Base-by-base conservation (phyloP, 768 basidiomycete species). In the Lepiota subincarnata region DNA sequence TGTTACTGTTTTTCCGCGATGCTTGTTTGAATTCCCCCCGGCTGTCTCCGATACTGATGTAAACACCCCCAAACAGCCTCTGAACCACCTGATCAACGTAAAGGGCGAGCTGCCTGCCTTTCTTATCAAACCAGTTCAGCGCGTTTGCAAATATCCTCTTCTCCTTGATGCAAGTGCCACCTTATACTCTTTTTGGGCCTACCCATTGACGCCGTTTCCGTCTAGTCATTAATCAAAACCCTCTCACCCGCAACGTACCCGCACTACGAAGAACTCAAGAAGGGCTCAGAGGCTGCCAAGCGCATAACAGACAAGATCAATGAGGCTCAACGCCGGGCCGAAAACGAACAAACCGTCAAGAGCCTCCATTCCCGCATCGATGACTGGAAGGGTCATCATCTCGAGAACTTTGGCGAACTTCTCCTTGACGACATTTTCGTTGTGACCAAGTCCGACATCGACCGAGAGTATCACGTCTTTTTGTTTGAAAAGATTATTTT, bases 381-480 rank as follows among this genome's bases (percentile, higher is more conserved):
- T 59, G 97, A 99, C 68, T 99, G 97, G 97, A 98, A 98, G 68
- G 96, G 96, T 10, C 97, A 99, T 68, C 91, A 96, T 61, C 79
- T 98, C 36, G 84, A 84, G 60, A 90, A 93, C 67, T 98, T 99
- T 59, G 97, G 97, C 56, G 84, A 91, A 60, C 87, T 99, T 50
- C 79, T 96, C 31, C 81, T 98, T 26, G 95, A 98, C 66, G 97
- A 98, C 66, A 81, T 93, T 52, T 98, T 98, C 69, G 84, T 87
- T 54, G 97, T 98, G 54, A 96, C 89, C 62, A 99, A 98, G 71
- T 89, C 87, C 45, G 94, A 95, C 55, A 89, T 94, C 62, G 94
- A 98, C 67, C 83, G 97, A 61, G 97, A 99, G 69, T 98, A 98
- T 63, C 93, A 96, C 61, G 95, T 99, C 54, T 99, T 98, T 79